Evolutionary conservation across 257 asterid genomes (phyloP).

Genomic region (Solanum appendiculatum): DNA sequence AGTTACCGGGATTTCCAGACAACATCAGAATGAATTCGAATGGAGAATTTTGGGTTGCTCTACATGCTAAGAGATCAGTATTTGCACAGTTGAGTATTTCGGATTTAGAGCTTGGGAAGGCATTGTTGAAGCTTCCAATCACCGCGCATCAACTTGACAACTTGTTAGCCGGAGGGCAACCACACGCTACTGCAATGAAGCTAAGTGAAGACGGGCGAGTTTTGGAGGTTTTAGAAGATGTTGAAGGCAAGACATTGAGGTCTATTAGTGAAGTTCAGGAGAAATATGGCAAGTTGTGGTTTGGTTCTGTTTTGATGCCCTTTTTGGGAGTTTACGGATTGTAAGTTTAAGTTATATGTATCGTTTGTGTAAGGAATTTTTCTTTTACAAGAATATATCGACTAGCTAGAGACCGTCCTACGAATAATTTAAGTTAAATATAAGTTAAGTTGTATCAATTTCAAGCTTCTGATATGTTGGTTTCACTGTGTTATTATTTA

Average conservation of each 20-base stretch:
- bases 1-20: constrained; percentile 53
- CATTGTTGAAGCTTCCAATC: constrained; percentile 33
- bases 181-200: constrained; percentile 57
- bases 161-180: constrained; percentile 42
- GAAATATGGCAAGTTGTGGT: constrained; percentile 50
- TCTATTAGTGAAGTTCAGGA: constrained; percentile 59
- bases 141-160: constrained; percentile 33
- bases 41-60: constrained; percentile 63
- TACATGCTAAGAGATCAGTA: constrained; percentile 32
- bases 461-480: not conserved
- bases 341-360: not conserved
- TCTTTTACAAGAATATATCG: not conserved
- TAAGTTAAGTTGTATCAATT: not conserved
- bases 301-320: constrained; percentile 48
- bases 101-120: constrained; percentile 22
- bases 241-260: constrained; percentile 40
- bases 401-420: not conserved
- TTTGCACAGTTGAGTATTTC: constrained; percentile 19
- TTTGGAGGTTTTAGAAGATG: constrained; percentile 48
- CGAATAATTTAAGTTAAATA: not conserved
- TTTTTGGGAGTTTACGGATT: constrained; percentile 29
- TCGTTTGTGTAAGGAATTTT: rapidly evolving
- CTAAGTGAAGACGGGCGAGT: constrained; percentile 39
- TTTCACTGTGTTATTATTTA: not conserved
- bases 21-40: constrained; percentile 43